Evolutionary conservation across 177 flowering plant genomes (phyloP).

Genomic region (Vitis hybrid): DNA sequence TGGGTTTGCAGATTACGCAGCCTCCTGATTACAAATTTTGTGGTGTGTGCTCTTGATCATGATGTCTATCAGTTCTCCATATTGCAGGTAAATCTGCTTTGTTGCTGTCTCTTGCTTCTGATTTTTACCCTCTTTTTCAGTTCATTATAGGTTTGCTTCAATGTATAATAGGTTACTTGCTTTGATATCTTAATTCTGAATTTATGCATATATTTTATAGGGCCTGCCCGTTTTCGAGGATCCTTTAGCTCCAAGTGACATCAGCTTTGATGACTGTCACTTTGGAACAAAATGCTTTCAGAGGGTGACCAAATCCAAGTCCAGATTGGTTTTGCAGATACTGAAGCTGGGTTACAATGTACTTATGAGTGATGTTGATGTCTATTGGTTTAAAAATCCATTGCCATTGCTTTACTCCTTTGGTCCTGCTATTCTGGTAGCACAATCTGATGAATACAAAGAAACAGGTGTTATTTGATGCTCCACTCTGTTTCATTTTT

Average conservation of each 20-base stretch:
- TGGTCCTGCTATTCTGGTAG: constrained; percentile 80
- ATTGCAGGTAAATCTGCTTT: constrained; percentile 56
- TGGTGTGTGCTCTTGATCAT: constrained; percentile 83
- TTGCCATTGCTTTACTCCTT: constrained; percentile 61
- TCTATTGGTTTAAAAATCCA: constrained; percentile 89
- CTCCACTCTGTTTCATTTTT: not conserved
- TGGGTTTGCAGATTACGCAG: constrained; percentile 90
- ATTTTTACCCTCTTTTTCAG: not conserved
- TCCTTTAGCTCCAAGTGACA: constrained; percentile 59
- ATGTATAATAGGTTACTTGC: not conserved
- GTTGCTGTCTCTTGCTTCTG: not conserved
- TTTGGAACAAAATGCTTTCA: constrained; percentile 96
- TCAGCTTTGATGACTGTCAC: constrained; percentile 90
- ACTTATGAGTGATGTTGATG: constrained; percentile 90
- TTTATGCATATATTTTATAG: constrained; percentile 25
- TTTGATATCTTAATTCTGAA: not conserved
- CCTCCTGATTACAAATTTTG: constrained; percentile 60
- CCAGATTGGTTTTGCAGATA: constrained; percentile 82
- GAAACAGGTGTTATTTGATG: constrained; percentile 47
- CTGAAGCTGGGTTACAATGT: constrained; percentile 89
- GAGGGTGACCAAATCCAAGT: constrained; percentile 91
- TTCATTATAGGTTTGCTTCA: not conserved
- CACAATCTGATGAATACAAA: constrained; percentile 93
- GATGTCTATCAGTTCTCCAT: constrained; percentile 78
- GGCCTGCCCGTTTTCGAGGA: constrained; percentile 88